Evolutionary conservation across 2,329 filamentous ascomycete genomes (phyloP).

Genomic region (Epichloe scottii): DNA sequence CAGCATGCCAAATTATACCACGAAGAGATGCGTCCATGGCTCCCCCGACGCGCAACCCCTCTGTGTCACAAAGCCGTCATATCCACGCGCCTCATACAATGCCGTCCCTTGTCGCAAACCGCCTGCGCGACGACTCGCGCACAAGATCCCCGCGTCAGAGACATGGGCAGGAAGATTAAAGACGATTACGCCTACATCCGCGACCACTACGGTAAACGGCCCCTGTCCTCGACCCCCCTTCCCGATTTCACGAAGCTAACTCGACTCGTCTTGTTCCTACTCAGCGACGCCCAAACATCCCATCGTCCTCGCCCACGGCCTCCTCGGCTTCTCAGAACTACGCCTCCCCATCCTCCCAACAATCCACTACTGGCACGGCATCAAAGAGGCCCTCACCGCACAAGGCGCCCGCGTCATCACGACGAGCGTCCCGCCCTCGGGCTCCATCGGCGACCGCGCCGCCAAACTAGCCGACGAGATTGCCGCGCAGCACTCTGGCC

Average conservation of each 20-base stretch:
- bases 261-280: neutral
- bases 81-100: neutral
- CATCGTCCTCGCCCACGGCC: slow-evolving; percentile 52
- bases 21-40: neutral
- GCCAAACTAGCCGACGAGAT: slow-evolving; percentile 44
- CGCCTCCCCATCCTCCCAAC: slow-evolving; percentile 38
- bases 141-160: slow-evolving; percentile 3
- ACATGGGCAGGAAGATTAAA: slow-evolving; percentile 20
- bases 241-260: neutral
- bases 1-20: neutral
- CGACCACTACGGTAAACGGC: slow-evolving; percentile 29
- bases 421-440: slow-evolving; percentile 47
- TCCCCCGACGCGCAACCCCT: neutral
- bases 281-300: slow-evolving; percentile 45
- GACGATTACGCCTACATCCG: slow-evolving; percentile 34
- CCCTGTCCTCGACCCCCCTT: neutral
- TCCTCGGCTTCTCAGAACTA: slow-evolving; percentile 51
- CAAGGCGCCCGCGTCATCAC: slow-evolving; percentile 45
- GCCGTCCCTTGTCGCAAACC: neutral
- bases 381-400: slow-evolving; percentile 41
- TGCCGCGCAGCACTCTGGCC: slow-evolving; percentile 11
- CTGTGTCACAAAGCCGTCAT: neutral
- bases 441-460: slow-evolving; percentile 48
- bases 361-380: slow-evolving; percentile 54
- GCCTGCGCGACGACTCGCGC: neutral